Evolutionary conservation across 2,329 filamentous ascomycete genomes (phyloP), one percentile per base, ranked within the genome.

Genomic region (Botryotinia calthae): DNA sequence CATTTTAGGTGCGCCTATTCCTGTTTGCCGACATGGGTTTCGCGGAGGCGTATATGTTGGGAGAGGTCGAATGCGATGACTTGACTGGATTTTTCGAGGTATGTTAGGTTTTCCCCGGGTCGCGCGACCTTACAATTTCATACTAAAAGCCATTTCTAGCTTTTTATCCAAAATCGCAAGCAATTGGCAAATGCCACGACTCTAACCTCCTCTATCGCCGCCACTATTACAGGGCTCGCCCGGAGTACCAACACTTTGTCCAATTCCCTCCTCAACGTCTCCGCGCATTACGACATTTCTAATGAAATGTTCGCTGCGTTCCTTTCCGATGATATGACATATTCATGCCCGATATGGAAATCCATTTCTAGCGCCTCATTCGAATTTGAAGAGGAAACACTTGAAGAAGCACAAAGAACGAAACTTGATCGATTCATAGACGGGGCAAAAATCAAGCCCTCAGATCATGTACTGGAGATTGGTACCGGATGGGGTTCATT

Each of bases 291-390:
- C 80, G 91, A 94, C 77, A 91, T 93, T 75, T 90, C 88, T 76
- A 93, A 93, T 78, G 89, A 90, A 73, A 92, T 93, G 89, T 93
- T 93, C 77, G 89, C 90, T 9, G 89, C 90, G 0, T 93, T 93
- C 76, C 84, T 93, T 42, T 92, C 90, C 0, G 85, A 87, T n/a
- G 91, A 93, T 78, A 93, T 93, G 91, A 93, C 90, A 6, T 93
- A 93, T 77, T 92, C 90, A 0, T 92, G 90, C 79, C 88, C 91
- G 4, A 89, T 92, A 67, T 92, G 90, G 90, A 82, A 85, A 62
- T 83, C 82, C 0, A 82, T 80, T 51, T 82, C 82, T 18, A 82
- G 84, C 64, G 78, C 82, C 5, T 22, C 64, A 28, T 65, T 7
- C 2, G 76, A 81, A 56, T 80, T 80, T n/a, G 76, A 80, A 8